Base-by-base conservation (phyloP, 73 alveolate genomes). In the Tetrahymena thermophila region DNA sequence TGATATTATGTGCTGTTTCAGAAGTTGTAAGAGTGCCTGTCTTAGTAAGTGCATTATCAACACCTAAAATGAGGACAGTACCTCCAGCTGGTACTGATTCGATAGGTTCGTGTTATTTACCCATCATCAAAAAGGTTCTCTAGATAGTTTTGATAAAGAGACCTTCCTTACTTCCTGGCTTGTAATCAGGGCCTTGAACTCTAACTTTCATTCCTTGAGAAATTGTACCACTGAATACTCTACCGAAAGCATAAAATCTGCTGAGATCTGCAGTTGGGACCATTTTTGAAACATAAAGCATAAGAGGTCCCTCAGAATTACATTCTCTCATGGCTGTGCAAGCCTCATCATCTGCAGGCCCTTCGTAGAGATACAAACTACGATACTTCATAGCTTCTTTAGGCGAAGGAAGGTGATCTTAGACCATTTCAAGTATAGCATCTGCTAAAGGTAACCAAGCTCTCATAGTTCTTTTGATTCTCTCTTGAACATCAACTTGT, bases 261-360 rank as follows among this genome's bases (percentile, higher is more conserved):
- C 99, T 98, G 96, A 96, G 96, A 93, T 98, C 99, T 1, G 96
- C 55, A 17, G 99, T 97, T 40, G 99, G 99, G 23, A 99, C 99
- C 98, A 98, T 96, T 96, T 98, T 99, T 35, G 99, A 98, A 34
- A 99, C 97, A 94, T 97, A 98, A 97, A 98, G 96, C 99, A 99
- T 98, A 84, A 98, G 95, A n/a, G 99, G 99, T 14, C 99, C 99
- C 14, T 99, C 94, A 13, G 99, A 99, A 94, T 98, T 99, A 94
- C 99, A 99, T 95, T 95, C 94, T 94, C 98, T 96, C 98, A 99
- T 99, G 17, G 99, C 99, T 93, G 95, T 85, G 28, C 99, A 99
- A 35, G 98, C 97, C 14, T 85, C 98, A 94, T 99, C 99, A 96
- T 99, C 99, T 94, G 93, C 43, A 31, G 99, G 98, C 34, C 99